Evolutionary conservation across 345 rosid genomes (phyloP), one percentile per base, ranked within the genome.

Genomic region (Salix viminalis): DNA sequence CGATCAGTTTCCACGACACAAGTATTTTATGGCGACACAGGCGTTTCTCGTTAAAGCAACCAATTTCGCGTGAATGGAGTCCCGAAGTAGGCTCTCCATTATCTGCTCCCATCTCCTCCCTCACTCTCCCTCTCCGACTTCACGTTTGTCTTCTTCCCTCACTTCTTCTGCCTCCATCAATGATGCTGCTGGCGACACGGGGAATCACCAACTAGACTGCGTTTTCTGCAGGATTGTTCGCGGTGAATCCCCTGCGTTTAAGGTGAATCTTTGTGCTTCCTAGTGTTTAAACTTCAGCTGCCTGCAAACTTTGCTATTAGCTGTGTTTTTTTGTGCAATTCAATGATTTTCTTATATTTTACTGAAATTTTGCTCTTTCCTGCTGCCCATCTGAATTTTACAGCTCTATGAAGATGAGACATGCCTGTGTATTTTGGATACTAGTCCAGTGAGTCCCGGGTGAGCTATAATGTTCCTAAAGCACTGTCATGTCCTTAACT

Each of bases 341-440:
- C 23, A 5, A 6, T 37, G 50, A 69, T 13, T 15, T 21, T 14
- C 58, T 15, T 0, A 50, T 24, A 9, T 32, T 64, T 2, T 4
- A 24, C 64, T 72, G 61, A n/a, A 16, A 44, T 37, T 75, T 76
- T 36, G 18, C 11, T 60, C 2, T 0, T 58, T 37, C 10, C 58
- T 66, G 37, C 65, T 77, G 23, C 4, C 7, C 3, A 4, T 64
- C 14, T 30, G 36, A 26, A 10, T 34, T 73, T 61, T 77, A 67
- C 92, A 95, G 99, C 85, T 95, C 56, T 95, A 90, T 66, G 99
- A 95, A 85, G 99, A 95, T 85, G 96, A 95, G 70, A 77, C 67
- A 85, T 95, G 97, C 80, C 77, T 95, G 30, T 95, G 97, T 81
- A 91, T 95, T 78, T 81, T 95, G 90, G 99, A 95, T 84, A 81